A percentile compares a stretch with the other conserved stretches of the same genome.
phyloP scores from a whole-genome alignment of 768 basidiomycete genomes.

The Naganishia antarctica region DNA sequence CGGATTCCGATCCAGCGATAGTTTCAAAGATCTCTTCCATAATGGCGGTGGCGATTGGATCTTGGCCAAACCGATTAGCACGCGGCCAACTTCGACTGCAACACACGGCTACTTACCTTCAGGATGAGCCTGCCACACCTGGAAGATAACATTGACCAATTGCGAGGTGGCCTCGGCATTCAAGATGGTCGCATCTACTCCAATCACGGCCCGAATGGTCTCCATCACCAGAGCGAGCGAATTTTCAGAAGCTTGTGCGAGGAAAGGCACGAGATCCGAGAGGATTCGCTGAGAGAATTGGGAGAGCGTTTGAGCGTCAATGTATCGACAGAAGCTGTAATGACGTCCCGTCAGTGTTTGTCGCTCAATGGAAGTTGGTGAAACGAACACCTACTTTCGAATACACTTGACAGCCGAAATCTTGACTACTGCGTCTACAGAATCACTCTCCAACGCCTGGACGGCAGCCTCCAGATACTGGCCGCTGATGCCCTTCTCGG shows the following conservation, averaged over 20 bases:
- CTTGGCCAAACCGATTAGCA: slow-evolving; percentile 49
- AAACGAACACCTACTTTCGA: slow-evolving; percentile 64
- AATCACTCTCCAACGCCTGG: slow-evolving; percentile 69
- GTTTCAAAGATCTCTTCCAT: slow-evolving; percentile 71
- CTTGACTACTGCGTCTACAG: slow-evolving; percentile 79
- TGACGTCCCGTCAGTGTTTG: not conserved
- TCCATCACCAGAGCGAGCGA: slow-evolving; percentile 83
- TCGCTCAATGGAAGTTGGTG: not conserved
- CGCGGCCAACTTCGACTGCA: not conserved
- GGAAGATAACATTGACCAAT: slow-evolving; percentile 63
- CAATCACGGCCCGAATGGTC: slow-evolving; percentile 71
- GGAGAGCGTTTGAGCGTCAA: slow-evolving; percentile 58
- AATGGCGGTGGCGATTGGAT: slow-evolving; percentile 83
- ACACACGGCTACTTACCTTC: slow-evolving; percentile 57
- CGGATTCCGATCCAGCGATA: slow-evolving; percentile 51
- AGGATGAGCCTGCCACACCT: slow-evolving; percentile 80
- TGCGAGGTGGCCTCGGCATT: slow-evolving; percentile 59
- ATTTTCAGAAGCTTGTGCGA: slow-evolving; percentile 74
- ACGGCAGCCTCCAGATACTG: slow-evolving; percentile 86
- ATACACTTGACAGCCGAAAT: slow-evolving; percentile 89
- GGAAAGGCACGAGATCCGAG: slow-evolving; percentile 74
- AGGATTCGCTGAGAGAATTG: slow-evolving; percentile 70
- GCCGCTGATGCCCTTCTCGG: slow-evolving; percentile 56
- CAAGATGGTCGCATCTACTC: slow-evolving; percentile 60
- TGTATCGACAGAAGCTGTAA: slow-evolving; percentile 52